Conservation (phyloP, 2,329 filamentous ascomycete genomes). For the Hypoxylon sp. region DNA sequence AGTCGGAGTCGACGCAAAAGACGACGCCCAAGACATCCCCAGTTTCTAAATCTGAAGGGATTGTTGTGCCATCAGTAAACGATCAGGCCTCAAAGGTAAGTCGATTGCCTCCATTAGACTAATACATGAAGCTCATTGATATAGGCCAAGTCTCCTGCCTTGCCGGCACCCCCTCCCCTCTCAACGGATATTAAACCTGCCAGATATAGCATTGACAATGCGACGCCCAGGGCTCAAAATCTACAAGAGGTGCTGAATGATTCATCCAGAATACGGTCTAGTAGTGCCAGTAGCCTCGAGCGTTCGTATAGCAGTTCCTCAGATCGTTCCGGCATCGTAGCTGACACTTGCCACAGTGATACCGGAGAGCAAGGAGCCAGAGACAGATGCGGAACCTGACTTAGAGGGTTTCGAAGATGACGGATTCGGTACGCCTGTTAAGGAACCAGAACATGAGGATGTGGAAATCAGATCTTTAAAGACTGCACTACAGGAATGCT, state of each 20-base stretch:
- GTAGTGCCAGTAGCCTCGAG: slow-evolving; percentile 82
- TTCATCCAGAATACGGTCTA: slow-evolving; percentile 70
- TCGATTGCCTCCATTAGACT: background rate
- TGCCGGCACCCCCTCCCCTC: slow-evolving; percentile 77
- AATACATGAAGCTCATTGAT: slow-evolving; percentile 32
- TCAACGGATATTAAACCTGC: slow-evolving; percentile 80
- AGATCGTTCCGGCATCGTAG: background rate
- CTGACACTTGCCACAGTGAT: slow-evolving; percentile 64
- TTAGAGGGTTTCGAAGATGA: slow-evolving; percentile 69
- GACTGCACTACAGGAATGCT: slow-evolving; percentile 87
- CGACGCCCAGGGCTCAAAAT: slow-evolving; percentile 88
- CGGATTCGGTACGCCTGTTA: slow-evolving; percentile 60
- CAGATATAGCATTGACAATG: slow-evolving; percentile 75
- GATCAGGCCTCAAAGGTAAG: slow-evolving; percentile 58
- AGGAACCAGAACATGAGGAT: slow-evolving; percentile 61
- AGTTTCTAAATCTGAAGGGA: slow-evolving; percentile 54
- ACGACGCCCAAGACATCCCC: slow-evolving; percentile 57
- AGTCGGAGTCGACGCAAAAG: slow-evolving; percentile 55
- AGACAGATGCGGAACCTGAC: slow-evolving; percentile 67
- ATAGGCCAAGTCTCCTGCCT: slow-evolving; percentile 56
- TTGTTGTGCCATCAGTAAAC: slow-evolving; percentile 55
- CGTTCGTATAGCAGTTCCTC: slow-evolving; percentile 66
- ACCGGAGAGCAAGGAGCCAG: slow-evolving; percentile 62
- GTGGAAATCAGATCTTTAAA: slow-evolving; percentile 78
- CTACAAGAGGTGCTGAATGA: slow-evolving; percentile 77